Base-by-base conservation (phyloP, 495 filamentous ascomycete genomes). In the Schizothecium vesticola region DNA sequence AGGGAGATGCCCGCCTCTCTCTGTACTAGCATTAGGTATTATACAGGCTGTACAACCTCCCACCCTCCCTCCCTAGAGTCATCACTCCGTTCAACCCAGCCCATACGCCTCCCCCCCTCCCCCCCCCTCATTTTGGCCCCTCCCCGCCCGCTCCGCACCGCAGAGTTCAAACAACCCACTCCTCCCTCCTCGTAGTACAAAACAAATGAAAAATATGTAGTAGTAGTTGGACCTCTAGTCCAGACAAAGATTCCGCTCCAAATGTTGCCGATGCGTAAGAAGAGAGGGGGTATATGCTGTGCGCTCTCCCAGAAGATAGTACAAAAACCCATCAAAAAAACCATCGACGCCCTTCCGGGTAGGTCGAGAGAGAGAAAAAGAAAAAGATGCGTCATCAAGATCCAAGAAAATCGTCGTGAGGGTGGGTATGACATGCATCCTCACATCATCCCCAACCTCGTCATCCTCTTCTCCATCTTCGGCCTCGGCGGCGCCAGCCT, bases 371-470 rank as follows among this genome's bases (percentile, higher is more conserved):
- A 22, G 3, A 28, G 16, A 25, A 55, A 21, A 59, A 22, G 43
- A 65, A 59, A 22, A 59, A 65, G 12, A 60, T n/a, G 21, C 31
- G 6, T 43, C 31, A 64, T 11, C 19, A 22, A n/a, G 16, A n/a
- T n/a, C n/a, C n/a, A 29, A 10, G 8, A 29, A 10, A n/a, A n/a
- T n/a, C n/a, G n/a, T n/a, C n/a, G n/a, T n/a, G n/a, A n/a, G n/a
- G n/a, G n/a, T n/a, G n/a, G n/a, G n/a, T n/a, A n/a, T n/a, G n/a
- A 29, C 28, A 29, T 10, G 1, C 8, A 29, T 29, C 25, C 36
- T 77, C 71, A 91, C 87, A 94, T 91, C 90, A 95, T 95, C 84
- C 94, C 94, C 73, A 97, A 77, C 79, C 86, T 86, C 66, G 93
- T 97, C 74, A 89, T 94, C 68, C 93, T 82, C 76, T 93, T 88